phyloP scores from a whole-genome alignment of 2,329 filamentous ascomycete species.

The Aspergillus sp. region DNA sequence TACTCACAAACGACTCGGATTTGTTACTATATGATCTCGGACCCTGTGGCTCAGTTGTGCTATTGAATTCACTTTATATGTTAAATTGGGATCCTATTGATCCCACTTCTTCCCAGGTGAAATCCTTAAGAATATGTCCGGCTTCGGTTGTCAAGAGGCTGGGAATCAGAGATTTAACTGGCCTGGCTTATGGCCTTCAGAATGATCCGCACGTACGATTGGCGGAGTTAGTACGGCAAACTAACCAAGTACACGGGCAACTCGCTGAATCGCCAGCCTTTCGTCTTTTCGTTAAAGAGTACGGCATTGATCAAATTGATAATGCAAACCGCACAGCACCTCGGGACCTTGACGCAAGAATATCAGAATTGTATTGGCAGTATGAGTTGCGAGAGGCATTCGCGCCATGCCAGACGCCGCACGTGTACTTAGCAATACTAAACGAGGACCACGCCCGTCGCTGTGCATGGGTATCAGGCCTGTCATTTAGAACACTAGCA shows the following conservation, averaged over 20 bases:
- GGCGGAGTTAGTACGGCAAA: constrained; percentile 31
- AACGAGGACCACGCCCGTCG: constrained; percentile 56
- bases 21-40: constrained; percentile 73
- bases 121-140: constrained; percentile 40
- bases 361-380: constrained; percentile 53
- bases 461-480: constrained; percentile 59
- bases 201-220: constrained; percentile 29
- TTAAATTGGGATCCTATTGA: constrained; percentile 12
- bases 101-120: constrained; percentile 21
- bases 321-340: constrained; percentile 3
- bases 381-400: constrained; percentile 27
- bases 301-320: constrained; percentile 21
- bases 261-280: constrained; percentile 23
- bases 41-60: constrained; percentile 59
- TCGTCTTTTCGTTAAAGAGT: constrained; percentile 37
- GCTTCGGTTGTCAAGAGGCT: constrained; percentile 32
- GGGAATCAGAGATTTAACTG: constrained; percentile 32
- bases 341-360: constrained; percentile 46
- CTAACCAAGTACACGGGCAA: constrained; percentile 22
- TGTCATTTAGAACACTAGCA: constrained; percentile 51
- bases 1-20: constrained; percentile 85
- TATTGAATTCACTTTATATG: constrained; percentile 64
- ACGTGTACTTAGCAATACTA: constrained; percentile 66
- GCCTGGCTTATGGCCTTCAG: constrained; percentile 43
- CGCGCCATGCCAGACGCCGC: constrained; percentile 22